Base-by-base conservation (phyloP, 305 asterid species). In the Andrographis paniculata region DNA sequence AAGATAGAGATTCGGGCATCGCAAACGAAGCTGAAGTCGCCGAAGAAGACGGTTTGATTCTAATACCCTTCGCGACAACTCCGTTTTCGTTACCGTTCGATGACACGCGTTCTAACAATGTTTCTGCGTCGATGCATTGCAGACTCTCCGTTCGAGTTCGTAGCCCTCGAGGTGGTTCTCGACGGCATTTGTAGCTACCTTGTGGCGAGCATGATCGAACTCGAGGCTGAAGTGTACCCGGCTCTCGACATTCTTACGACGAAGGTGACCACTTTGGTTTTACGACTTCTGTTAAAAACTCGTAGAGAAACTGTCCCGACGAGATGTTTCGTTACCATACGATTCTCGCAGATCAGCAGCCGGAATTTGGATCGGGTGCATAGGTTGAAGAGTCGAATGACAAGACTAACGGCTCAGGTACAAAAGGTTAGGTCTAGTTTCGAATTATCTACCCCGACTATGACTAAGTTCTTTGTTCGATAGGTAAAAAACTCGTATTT, bases 21-120 rank as follows among this genome's bases (percentile, higher is more conserved):
- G 79, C 67, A 10, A 71, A 67, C 58, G 94, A 82, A 55, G 74
- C 30, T 24, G 87, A 84, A 44, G 48, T 70, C 0, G 74, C 71
- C 37, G 88, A 80, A 55, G 95, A 77, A 75, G 84, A 80, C 70
- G 95, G 88, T 84, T 71, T 42, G n/a, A n/a, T n/a, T n/a, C n/a
- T n/a, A n/a, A n/a, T n/a, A n/a, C n/a, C n/a, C n/a, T n/a, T n/a
- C n/a, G n/a, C n/a, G n/a, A n/a, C n/a, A n/a, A n/a, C n/a, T n/a
- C n/a, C n/a, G n/a, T n/a, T n/a, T n/a, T n/a, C n/a, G n/a, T n/a
- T n/a, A n/a, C n/a, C n/a, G n/a, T n/a, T n/a, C n/a, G n/a, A n/a
- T n/a, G n/a, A n/a, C n/a, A n/a, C 20, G 45, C 16, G 19, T 28
- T 13, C 31, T 49, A 53, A 21, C 31, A 6, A 12, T 30, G 20